Percentiles rank a stretch among this genome's conserved stretches.
Evolutionary conservation across 768 basidiomycete genomes (phyloP).

Genomic region (Suillus luteus): DNA sequence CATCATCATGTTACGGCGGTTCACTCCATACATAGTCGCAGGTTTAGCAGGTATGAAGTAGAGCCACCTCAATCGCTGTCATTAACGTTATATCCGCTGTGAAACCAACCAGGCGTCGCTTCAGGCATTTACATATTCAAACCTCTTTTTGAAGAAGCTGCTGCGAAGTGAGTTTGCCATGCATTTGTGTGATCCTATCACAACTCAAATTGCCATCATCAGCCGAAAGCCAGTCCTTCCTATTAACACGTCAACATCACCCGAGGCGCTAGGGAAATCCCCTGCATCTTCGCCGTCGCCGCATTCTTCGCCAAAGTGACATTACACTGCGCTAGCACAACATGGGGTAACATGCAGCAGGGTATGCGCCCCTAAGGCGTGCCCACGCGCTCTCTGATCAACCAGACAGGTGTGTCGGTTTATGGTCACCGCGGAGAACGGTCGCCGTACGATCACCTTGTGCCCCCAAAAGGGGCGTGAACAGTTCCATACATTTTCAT

Average conservation of each 20-base stretch:
- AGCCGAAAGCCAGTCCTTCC: not conserved
- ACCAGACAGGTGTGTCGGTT: not conserved
- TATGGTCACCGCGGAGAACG: slow-evolving; percentile 3
- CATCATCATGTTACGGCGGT: slow-evolving; percentile 41
- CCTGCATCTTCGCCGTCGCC: slow-evolving; percentile 7
- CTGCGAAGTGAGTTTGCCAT: slow-evolving; percentile 19
- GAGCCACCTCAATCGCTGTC: slow-evolving; percentile 10
- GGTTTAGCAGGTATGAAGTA: slow-evolving; percentile 50
- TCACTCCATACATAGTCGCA: slow-evolving; percentile 56
- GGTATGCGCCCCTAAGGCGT: slow-evolving; percentile 8
- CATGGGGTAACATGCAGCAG: slow-evolving; percentile 2
- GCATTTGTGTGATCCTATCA: not conserved
- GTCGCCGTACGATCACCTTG: not conserved
- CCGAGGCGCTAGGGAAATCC: slow-evolving; percentile 5
- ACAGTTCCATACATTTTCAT: not conserved
- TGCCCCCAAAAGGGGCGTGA: not conserved
- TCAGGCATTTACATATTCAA: slow-evolving; percentile 72
- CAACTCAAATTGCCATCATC: not conserved
- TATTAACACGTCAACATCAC: not conserved
- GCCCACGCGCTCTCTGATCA: slow-evolving; percentile 1
- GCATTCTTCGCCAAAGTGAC: slow-evolving; percentile 9
- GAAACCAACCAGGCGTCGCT: slow-evolving; percentile 46
- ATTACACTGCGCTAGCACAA: slow-evolving; percentile 2
- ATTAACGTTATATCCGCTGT: slow-evolving; percentile 4
- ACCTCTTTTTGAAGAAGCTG: slow-evolving; percentile 39